Conservation (phyloP, 2,329 filamentous ascomycete genomes). For the Fusarium goolgardi region DNA sequence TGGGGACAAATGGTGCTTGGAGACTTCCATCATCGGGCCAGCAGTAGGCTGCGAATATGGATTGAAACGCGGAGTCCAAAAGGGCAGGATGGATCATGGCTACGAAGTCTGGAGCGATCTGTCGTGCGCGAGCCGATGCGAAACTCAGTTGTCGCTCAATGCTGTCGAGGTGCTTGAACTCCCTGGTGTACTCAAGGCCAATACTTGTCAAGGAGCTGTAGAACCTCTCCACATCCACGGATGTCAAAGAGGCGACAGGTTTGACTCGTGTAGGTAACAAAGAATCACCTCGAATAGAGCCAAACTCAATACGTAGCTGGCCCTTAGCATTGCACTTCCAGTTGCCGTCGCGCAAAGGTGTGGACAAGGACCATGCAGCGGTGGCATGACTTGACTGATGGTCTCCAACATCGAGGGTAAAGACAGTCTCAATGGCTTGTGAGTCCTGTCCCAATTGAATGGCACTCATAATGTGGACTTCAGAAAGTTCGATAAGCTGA, state of each 20-base stretch:
- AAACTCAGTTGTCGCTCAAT: constrained; percentile 28
- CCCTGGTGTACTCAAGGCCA: constrained; percentile 3
- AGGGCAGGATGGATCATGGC: constrained; percentile 50
- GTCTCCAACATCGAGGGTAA: constrained; percentile 9
- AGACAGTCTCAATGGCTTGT: constrained; percentile 10
- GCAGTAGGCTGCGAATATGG: constrained; percentile 49
- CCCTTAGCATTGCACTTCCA: constrained; percentile 9
- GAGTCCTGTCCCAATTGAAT: constrained; percentile 6
- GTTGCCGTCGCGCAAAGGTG: neutral
- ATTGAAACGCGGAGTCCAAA: constrained; percentile 53
- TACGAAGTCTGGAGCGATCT: neutral
- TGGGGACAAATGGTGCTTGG: constrained; percentile 47
- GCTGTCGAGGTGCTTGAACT: constrained; percentile 19
- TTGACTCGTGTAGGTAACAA: neutral
- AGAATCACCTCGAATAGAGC: neutral
- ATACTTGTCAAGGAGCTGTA: neutral
- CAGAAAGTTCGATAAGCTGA: neutral
- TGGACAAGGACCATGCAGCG: neutral
- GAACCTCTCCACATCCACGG: neutral
- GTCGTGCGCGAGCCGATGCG: neutral
- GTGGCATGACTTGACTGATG: neutral
- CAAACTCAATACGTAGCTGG: neutral
- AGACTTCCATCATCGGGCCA: constrained; percentile 51
- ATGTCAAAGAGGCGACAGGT: constrained; percentile 1
- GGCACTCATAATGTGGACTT: constrained; percentile 9